Base-by-base conservation (phyloP, 176 grass and related monocot species). In the Hyparrhenia diplandra region DNA sequence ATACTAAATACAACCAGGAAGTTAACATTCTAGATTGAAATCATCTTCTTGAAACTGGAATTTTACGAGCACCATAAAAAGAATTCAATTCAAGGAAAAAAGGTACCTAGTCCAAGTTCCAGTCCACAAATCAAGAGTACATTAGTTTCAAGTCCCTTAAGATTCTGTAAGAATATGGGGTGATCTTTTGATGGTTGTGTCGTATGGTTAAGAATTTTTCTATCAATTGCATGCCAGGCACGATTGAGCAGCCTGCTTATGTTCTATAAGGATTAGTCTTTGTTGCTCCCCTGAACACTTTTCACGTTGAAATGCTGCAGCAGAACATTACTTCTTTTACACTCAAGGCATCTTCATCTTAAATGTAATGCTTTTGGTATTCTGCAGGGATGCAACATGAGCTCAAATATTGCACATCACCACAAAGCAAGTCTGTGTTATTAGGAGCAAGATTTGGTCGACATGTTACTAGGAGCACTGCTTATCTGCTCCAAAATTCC, bases 321-420 rank as follows among this genome's bases (percentile, higher is more conserved):
- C 5, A 64, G 10, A 31, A 57, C 52, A 34, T 41, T 57, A 11
- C 1, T 37, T 45, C 10, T 71, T 79, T 30, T 54, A 30, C 29
- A 64, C 10, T 58, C 24, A 57, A 17, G 60, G 30, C 5, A 21
- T 34, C 12, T 23, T 67, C 51, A 9, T 34, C 10, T 4, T 20
- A 64, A 72, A 34, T 34, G 0, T 67, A 34, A 3, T 58, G 52
- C 23, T 24, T 45, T 23, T 13, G 7, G 36, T 67, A 27, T 64
- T 73, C 31, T 76, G 29, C 89, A 97, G 94, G 85, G 65, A 90
- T 76, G 69, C 75, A 84, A 14, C 90, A 81, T 78, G 79, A 88
- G 47, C 46, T 75, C n/a, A 91, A 78, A 41, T 77, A 84, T 49
- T 55, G 58, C 63, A 71, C 39, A 23, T n/a, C 88, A 55, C 20